Evolutionary conservation across 140 eudicot genomes (phyloP).

Genomic region (Ambrosia hybrid): DNA sequence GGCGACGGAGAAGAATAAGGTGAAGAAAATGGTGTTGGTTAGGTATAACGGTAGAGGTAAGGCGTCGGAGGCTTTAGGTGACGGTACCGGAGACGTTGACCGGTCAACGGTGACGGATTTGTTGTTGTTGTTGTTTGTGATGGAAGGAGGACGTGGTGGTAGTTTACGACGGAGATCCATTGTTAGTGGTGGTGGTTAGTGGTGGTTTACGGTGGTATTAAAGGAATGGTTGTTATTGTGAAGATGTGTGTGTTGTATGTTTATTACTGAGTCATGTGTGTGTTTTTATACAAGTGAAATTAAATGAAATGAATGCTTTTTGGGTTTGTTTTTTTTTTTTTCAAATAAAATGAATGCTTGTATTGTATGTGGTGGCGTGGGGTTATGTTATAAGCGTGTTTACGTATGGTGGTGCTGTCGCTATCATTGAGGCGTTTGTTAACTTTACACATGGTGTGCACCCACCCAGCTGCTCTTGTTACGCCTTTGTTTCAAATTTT

Average conservation of each 20-base stretch:
- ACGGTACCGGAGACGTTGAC: conserved; percentile 40
- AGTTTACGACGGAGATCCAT: conserved; percentile 67
- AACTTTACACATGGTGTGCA: conserved; percentile 30
- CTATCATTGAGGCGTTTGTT: not conserved
- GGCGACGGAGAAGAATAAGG: conserved; percentile 43
- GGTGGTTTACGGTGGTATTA: not conserved
- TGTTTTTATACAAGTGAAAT: too few species aligned
- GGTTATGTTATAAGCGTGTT: conserved; percentile 8
- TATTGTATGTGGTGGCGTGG: conserved; percentile 32
- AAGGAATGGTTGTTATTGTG: too few species aligned
- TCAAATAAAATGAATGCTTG: too few species aligned
- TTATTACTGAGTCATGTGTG: too few species aligned
- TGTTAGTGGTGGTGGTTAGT: not conserved
- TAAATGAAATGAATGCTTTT: too few species aligned
- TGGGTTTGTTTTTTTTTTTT: too few species aligned
- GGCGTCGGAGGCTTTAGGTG: conserved; percentile 82
- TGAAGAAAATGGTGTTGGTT: conserved; percentile 50
- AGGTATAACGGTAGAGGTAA: conserved; percentile 60
- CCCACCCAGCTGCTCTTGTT: conserved; percentile 34
- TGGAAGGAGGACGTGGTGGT: conserved; percentile 20
- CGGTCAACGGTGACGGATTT: conserved; percentile 14
- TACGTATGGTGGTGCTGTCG: conserved; percentile 12
- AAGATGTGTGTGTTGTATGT: too few species aligned
- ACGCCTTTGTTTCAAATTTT: not conserved
- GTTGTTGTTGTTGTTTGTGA: conserved; percentile 22